phyloP scores from a whole-genome alignment of 257 asterid species.

The Przewalskia tangutica region DNA sequence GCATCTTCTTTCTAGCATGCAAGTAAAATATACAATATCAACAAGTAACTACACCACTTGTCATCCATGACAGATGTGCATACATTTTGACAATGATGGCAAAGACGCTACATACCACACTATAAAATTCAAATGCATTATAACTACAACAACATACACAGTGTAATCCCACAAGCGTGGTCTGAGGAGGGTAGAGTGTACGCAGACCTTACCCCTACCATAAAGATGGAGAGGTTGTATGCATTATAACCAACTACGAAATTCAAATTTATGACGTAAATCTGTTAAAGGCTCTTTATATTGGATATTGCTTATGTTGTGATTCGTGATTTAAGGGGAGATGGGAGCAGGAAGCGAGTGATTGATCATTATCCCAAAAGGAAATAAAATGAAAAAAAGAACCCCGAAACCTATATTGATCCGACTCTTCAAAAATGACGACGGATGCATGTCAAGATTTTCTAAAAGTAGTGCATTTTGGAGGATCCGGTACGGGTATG shows the following conservation, averaged over 20 bases:
- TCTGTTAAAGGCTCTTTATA: neutral
- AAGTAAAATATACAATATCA: neutral
- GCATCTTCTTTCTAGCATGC: constrained; percentile 77
- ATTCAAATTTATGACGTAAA: neutral
- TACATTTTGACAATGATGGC: neutral
- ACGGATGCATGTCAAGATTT: no score
- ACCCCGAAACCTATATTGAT: neutral
- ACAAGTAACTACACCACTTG: neutral
- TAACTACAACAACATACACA: neutral
- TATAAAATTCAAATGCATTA: neutral
- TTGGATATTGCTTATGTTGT: neutral
- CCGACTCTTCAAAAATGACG: no score
- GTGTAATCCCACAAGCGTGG: no score
- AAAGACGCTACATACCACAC: neutral
- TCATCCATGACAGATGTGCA: neutral
- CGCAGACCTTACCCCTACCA: no score
- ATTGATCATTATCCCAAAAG: neutral
- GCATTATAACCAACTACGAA: neutral
- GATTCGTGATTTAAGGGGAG: neutral
- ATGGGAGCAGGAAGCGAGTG: neutral
- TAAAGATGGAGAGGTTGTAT: neutral
- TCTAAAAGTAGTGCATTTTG: no score
- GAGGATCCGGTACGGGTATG: no score
- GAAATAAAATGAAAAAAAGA: neutral
- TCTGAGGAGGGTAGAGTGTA: no score